phyloP scores from a whole-genome alignment of 352 stramenopile genomes.

The Phytophthora sp. region DNA sequence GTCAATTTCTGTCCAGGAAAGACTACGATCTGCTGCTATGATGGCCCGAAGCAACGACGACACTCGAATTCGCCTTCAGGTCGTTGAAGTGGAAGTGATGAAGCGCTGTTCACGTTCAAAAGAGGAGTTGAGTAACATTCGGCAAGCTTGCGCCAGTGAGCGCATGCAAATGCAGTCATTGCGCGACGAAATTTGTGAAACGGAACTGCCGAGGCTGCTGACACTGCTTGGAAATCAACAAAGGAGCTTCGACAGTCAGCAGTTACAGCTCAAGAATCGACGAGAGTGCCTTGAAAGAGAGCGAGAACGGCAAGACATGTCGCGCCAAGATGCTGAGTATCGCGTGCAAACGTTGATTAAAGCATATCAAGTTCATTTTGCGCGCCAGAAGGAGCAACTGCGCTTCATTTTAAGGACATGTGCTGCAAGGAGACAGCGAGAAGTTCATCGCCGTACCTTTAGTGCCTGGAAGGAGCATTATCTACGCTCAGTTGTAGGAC shows the following conservation, averaged over 20 bases:
- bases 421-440: conserved; percentile 2
- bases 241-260: conserved; percentile 5
- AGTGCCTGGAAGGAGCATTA: conserved; percentile 61
- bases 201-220: conserved; percentile 25
- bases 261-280: conserved; percentile 3
- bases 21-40: not conserved
- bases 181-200: conserved; percentile 26
- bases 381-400: conserved; percentile 23
- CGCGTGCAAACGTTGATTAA: conserved; percentile 1
- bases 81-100: conserved; percentile 10
- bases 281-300: conserved; percentile 1
- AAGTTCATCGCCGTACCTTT: conserved; percentile 33
- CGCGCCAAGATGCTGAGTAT: conserved; percentile 32
- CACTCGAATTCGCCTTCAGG: conserved; percentile 17
- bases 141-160: conserved; percentile 19
- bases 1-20: conserved; percentile 14
- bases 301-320: conserved; percentile 35
- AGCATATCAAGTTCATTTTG: not conserved
- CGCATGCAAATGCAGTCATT: conserved; percentile 16
- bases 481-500: conserved; percentile 49
- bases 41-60: conserved; percentile 14
- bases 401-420: conserved; percentile 15
- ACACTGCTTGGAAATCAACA: conserved; percentile 12
- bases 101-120: conserved; percentile 21
- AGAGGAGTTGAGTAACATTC: conserved; percentile 4